Base-by-base conservation (phyloP, 148 eudicot genomes). In the Amaranthus cruentus region DNA sequence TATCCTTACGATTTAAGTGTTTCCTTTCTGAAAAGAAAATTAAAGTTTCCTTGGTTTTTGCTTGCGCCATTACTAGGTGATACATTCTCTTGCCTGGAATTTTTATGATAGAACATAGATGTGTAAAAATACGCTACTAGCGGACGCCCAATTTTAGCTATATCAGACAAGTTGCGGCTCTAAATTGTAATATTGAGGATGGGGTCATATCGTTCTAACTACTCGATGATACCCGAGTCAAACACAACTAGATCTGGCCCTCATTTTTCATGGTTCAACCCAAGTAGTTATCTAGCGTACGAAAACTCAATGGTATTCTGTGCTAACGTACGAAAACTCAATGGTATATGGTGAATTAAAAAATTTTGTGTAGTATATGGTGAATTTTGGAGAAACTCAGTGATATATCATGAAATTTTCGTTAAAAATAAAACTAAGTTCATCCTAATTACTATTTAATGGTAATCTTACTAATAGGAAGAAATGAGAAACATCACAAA, bases 211-310 rank as follows among this genome's bases (percentile, higher is more conserved):
- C 81, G 80, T 0, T 77, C 82, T 38, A 71, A 53, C 74, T 79
- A 80, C 76, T 80, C 88, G 1, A 69, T 72, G 73, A 63, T 85
- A 58, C 76, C 87, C 15, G 85, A 83, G 52, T 66, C 79, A 18
- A 76, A 78, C 74, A 69, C 68, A 75, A 76, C 68, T 44, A 75
- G 82, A 21, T 81, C 82, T 13, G 62, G 56, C 66, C 84, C 91
- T 9, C 79, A 61, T 43, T 84, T 82, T 68, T 67, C 84, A 12
- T 80, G 82, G 82, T 78, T 77, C 77, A 75, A 75, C 55, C 79
- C 79, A 4, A 80, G 80, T 38, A 79, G 50, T 59, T 76, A 69
- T 13, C 54, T 76, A 68, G 69, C 83, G 18, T 18, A 18, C 18
- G 18, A 18, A 18, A 18, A 18, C 18, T 18, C 18, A 18, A 18